A percentile compares a stretch with the other conserved stretches of the same genome.
Evolutionary conservation across 208 protist species (phyloP).

Genomic region (Leishmania major): DNA sequence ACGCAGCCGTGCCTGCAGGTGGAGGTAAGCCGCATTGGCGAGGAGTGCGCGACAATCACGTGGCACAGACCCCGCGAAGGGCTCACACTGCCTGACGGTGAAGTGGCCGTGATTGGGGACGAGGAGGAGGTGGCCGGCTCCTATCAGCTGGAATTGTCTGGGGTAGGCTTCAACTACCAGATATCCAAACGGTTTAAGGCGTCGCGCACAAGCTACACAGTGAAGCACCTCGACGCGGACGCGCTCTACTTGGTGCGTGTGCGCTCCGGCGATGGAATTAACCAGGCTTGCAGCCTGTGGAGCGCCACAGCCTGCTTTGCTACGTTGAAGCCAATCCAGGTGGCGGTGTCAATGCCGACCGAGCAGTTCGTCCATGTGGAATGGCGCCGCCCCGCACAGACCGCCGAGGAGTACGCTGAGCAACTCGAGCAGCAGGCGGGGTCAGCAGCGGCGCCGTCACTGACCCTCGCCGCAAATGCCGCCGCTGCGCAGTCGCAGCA

Average conservation of each 20-base stretch:
- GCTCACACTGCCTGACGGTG: constrained; percentile 66
- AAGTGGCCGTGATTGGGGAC: constrained; percentile 50
- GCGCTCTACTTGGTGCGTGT: constrained; percentile 79
- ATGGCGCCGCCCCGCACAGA: constrained; percentile 78
- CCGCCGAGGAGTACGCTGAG: constrained; percentile 56
- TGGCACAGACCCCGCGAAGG: constrained; percentile 68
- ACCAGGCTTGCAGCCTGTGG: constrained; percentile 71
- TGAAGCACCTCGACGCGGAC: constrained; percentile 79
- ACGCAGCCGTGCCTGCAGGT: constrained; percentile 84
- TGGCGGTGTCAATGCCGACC: constrained; percentile 44
- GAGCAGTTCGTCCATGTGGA: constrained; percentile 85
- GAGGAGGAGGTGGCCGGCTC: constrained; percentile 49
- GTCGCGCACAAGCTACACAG: constrained; percentile 60
- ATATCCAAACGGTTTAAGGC: constrained; percentile 83
- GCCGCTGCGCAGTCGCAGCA: not conserved
- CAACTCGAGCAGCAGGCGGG: constrained; percentile 35
- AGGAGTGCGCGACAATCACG: constrained; percentile 73
- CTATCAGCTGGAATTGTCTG: constrained; percentile 83
- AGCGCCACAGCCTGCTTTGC: constrained; percentile 75
- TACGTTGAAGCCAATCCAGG: constrained; percentile 78
- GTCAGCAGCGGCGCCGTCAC: not conserved
- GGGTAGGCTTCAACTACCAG: constrained; percentile 63
- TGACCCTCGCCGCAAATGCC: not conserved
- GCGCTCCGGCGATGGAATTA: constrained; percentile 58
- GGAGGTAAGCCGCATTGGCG: constrained; percentile 66